Conservation (phyloP, 2,329 filamentous ascomycete species). For the Sclerotiophoma versabilis region DNA sequence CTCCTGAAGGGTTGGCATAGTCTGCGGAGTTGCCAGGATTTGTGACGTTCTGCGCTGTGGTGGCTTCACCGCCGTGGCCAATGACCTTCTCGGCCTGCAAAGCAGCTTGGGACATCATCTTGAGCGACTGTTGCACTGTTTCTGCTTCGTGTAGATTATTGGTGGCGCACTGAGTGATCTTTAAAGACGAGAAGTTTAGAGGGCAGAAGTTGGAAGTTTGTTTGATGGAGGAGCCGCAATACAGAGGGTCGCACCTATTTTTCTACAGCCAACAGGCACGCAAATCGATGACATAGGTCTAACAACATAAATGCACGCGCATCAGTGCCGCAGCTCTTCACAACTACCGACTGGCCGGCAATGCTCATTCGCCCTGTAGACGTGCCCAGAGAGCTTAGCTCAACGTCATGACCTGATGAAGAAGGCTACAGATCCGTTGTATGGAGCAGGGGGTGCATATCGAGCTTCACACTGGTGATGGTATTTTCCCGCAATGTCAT, state of each 20-base stretch:
- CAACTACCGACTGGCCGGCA: conserved; percentile 31
- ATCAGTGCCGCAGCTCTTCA: conserved; percentile 15
- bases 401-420: conserved; percentile 41
- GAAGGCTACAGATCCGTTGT: conserved; percentile 27
- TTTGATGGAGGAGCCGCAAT: not conserved
- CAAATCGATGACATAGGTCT: conserved; percentile 34
- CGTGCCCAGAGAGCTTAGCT: conserved; percentile 31
- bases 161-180: conserved; percentile 12
- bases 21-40: conserved; percentile 59
- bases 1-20: conserved; percentile 55
- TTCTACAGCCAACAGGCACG: conserved; percentile 18
- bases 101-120: conserved; percentile 62
- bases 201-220: not conserved
- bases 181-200: not conserved
- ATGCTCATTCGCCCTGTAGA: conserved; percentile 33
- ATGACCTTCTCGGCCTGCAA: conserved; percentile 70
- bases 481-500: conserved; percentile 34
- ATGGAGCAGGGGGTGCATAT: conserved; percentile 22
- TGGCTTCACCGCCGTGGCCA: conserved; percentile 71
- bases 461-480: conserved; percentile 18
- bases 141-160: not conserved
- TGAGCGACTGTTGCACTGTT: conserved; percentile 23
- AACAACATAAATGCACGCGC: conserved; percentile 11
- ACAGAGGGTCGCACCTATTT: conserved; percentile 18
- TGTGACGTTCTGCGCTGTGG: conserved; percentile 72